A percentile compares a stretch with the other conserved stretches of the same genome.
phyloP scores from a whole-genome alignment of 441 rosid species.

The Pelargonium myrrhifolium region DNA sequence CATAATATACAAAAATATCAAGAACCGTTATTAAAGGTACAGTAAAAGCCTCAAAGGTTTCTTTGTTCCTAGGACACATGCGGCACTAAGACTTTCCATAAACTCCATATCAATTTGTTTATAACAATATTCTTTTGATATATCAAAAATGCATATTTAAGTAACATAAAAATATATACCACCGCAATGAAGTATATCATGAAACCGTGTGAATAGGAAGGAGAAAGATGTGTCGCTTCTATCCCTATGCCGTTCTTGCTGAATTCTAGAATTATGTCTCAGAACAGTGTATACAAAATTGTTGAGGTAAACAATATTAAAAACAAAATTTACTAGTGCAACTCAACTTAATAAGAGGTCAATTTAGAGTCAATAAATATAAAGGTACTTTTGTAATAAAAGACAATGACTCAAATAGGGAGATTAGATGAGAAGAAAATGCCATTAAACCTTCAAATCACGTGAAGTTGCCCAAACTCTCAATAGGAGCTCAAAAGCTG shows the following conservation, averaged over 20 bases:
- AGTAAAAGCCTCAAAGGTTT: neutral
- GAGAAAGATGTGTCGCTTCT: neutral
- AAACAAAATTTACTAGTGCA: neutral
- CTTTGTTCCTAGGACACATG: neutral
- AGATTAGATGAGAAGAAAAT: conserved; percentile 4
- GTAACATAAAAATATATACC: neutral
- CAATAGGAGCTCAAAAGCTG: conserved; percentile 91
- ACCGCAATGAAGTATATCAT: neutral
- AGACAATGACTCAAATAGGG: neutral
- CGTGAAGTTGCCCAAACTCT: conserved; percentile 94
- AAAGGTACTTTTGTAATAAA: neutral
- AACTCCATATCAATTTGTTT: neutral
- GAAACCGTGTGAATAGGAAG: neutral
- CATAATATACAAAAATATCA: neutral
- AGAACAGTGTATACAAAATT: neutral
- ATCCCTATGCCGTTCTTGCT: neutral
- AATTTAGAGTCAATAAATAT: neutral
- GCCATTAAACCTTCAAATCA: conserved; percentile 65
- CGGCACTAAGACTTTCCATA: neutral
- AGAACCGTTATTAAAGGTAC: neutral
- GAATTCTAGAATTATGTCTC: neutral
- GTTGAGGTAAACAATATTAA: neutral
- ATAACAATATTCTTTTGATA: conserved; percentile 2
- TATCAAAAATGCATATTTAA: neutral
- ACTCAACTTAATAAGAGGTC: neutral